Percentiles rank a stretch among this genome's conserved stretches.
Conservation (phyloP, 1,284 basidiomycete genomes). For the Moesziomyces sp. region DNA sequence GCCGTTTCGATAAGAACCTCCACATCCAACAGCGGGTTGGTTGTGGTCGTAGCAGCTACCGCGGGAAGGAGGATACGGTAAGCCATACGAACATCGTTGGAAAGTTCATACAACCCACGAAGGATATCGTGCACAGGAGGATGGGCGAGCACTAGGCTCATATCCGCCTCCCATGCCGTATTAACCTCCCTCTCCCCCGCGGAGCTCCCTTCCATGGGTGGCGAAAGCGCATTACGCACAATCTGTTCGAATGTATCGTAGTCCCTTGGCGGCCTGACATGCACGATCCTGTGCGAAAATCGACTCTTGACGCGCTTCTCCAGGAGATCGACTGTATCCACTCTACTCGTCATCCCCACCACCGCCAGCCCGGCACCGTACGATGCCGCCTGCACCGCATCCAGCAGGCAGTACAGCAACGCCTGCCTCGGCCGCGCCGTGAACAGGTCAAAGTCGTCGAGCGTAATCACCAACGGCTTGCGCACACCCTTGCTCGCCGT, state of each 20-base stretch:
- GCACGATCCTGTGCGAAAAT: constrained; percentile 62
- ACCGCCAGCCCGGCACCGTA: constrained; percentile 61
- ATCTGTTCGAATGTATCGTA: constrained; percentile 41
- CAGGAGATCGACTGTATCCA: constrained; percentile 61
- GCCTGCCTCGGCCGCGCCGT: constrained; percentile 60
- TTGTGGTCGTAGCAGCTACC: constrained; percentile 3
- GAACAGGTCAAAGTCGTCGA: constrained; percentile 64
- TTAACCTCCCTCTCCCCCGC: neutral
- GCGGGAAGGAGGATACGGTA: constrained; percentile 33
- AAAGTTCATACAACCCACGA: constrained; percentile 42
- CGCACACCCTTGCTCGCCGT: neutral
- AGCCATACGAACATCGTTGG: constrained; percentile 50
- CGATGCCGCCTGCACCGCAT: constrained; percentile 63
- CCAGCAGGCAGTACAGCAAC: constrained; percentile 64
- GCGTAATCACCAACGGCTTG: constrained; percentile 58
- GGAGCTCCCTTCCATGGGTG: neutral
- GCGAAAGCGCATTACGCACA: constrained; percentile 36
- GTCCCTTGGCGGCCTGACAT: constrained; percentile 48
- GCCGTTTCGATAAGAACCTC: constrained; percentile 21
- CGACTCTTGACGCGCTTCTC: constrained; percentile 66
- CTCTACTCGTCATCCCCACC: constrained; percentile 55
- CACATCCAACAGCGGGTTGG: constrained; percentile 10
- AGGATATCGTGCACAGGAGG: constrained; percentile 30
- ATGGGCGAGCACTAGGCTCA: constrained; percentile 25
- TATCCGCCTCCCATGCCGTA: constrained; percentile 33